phyloP scores from a whole-genome alignment of 1,284 basidiomycete genomes.

The Ganoderma sinense region DNA sequence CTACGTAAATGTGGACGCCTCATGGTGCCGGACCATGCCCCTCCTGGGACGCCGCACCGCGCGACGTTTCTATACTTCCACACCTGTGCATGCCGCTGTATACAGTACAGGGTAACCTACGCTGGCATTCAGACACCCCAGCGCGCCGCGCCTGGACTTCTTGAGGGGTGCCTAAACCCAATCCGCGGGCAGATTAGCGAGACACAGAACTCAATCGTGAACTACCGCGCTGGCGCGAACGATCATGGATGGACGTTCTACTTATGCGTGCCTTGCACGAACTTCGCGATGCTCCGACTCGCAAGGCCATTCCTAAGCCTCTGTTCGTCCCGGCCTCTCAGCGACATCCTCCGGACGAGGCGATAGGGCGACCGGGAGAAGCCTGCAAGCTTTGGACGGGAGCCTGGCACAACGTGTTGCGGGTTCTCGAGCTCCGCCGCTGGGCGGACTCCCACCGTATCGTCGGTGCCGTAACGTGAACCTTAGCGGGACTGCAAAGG shows the following conservation, averaged over 20 bases:
- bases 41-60: neutral
- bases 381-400: neutral
- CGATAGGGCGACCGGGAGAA: constrained; percentile 6
- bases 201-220: neutral
- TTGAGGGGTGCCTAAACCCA: neutral
- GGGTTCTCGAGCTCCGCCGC: neutral
- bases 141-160: neutral
- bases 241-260: neutral
- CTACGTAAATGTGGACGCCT: neutral
- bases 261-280: neutral
- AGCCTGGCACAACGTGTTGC: neutral
- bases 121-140: neutral
- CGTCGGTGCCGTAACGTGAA: neutral
- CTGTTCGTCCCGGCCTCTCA: neutral
- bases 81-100: neutral
- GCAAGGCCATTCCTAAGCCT: neutral
- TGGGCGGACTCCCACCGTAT: constrained; percentile 4
- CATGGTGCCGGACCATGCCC: neutral
- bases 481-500: neutral
- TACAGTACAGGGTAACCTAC: neutral
- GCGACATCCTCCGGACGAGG: neutral
- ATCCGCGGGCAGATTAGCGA: neutral
- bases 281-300: neutral
- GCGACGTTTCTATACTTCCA: neutral
- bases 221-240: neutral